Evolutionary conservation across 2,329 filamentous ascomycete species (phyloP).

Genomic region (Phyllosticta paracitricarpa): DNA sequence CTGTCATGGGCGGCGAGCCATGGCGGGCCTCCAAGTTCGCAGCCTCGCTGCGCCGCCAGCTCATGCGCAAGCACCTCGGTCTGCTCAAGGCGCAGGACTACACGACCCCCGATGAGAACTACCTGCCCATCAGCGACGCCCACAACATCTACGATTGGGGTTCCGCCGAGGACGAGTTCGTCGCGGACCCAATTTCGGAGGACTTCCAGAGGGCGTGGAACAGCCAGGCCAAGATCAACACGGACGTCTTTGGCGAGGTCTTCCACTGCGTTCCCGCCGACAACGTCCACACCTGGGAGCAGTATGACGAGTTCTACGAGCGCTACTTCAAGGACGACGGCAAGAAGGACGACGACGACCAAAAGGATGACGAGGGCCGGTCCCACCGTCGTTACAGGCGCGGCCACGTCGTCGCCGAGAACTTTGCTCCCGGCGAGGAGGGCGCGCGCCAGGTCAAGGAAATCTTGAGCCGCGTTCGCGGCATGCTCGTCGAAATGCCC

Average conservation of each 20-base stretch:
- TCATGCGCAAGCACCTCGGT: conserved; percentile 88
- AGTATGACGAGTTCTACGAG: conserved; percentile 64
- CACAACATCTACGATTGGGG: conserved; percentile 44
- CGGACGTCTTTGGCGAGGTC: conserved; percentile 66
- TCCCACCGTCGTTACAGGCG: conserved; percentile 56
- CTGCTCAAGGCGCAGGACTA: conserved; percentile 65
- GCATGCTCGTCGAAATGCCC: conserved; percentile 71
- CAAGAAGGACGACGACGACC: conserved; percentile 25
- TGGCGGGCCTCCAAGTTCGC: conserved; percentile 69
- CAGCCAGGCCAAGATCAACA: conserved; percentile 63
- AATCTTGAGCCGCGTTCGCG: conserved; percentile 60
- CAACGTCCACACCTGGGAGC: conserved; percentile 56
- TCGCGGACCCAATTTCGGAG: conserved; percentile 62
- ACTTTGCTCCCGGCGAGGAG: conserved; percentile 32
- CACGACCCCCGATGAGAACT: conserved; percentile 49
- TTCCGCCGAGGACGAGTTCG: conserved; percentile 42
- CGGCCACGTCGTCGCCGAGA: conserved; percentile 66
- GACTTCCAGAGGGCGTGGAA: conserved; percentile 66
- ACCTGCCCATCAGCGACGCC: conserved; percentile 42
- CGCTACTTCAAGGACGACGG: conserved; percentile 46
- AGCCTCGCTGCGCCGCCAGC: conserved; percentile 67
- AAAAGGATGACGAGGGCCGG: conserved; percentile 22
- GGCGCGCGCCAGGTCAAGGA: conserved; percentile 46
- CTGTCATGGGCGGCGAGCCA: conserved; percentile 61
- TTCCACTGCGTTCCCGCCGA: conserved; percentile 74